These are phyloP conservation scores for Canavalia ensiformis DNA, from an alignment of 306 rosid species.

Conservation along the genomic window DNA sequence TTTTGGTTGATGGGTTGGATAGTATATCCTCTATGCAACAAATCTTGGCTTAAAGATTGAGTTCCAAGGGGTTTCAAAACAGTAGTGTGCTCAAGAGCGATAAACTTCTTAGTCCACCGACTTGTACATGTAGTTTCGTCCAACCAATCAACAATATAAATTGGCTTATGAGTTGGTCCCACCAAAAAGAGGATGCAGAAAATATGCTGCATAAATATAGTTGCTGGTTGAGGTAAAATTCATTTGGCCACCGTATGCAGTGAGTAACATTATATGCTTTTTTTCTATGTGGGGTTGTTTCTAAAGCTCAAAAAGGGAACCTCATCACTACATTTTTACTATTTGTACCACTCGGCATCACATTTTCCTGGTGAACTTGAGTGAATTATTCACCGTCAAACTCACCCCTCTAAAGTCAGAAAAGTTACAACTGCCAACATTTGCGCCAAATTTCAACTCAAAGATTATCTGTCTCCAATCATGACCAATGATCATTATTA, in stretches of 20 bases:
- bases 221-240: background rate
- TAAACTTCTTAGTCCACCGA: background rate
- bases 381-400: conserved; percentile 18
- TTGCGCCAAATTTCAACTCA: conserved; percentile 33
- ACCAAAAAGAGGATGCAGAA: background rate
- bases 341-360: conserved; percentile 27
- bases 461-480: background rate
- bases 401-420: background rate
- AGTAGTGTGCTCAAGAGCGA: background rate
- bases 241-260: background rate
- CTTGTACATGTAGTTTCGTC: background rate
- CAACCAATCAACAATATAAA: background rate
- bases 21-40: background rate
- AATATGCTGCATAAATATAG: background rate
- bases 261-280: background rate
- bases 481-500: conserved; percentile 7
- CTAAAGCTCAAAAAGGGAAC: background rate
- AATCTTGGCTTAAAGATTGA: conserved; percentile 5
- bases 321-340: background rate
- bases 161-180: conserved; percentile 16
- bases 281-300: background rate
- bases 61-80: background rate
- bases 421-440: conserved; percentile 12
- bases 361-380: background rate
- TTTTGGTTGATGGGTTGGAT: background rate